These are phyloP conservation scores for Eutrema japonicum DNA, from an alignment of 345 rosid species.

Conservation along the genomic window DNA sequence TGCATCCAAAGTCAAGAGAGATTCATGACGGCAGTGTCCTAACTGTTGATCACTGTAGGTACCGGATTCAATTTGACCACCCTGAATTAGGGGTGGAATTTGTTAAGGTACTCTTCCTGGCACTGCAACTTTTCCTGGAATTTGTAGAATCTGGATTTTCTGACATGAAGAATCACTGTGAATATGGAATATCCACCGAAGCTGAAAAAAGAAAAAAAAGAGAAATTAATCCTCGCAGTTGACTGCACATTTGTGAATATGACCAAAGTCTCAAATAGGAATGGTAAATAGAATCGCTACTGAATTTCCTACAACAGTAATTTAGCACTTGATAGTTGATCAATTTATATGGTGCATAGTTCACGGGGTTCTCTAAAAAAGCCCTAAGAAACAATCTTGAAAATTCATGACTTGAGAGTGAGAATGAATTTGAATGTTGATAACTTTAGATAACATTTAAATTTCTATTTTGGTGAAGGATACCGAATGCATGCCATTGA, in stretches of 20 bases:
- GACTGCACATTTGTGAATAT: conserved; percentile 11
- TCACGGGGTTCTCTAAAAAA: background rate
- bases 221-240: conserved; percentile 9
- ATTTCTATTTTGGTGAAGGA: conserved; percentile 59
- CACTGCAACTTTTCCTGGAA: conserved; percentile 22
- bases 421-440: conserved; percentile 16
- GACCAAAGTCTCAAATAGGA: conserved; percentile 9
- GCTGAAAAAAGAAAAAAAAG: background rate
- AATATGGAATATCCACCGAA: conserved; percentile 16
- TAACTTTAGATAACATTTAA: conserved; percentile 26
- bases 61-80: conserved; percentile 65
- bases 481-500: conserved; percentile 81
- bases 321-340: conserved; percentile 21
- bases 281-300: conserved; percentile 19
- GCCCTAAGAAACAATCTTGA: conserved; percentile 13
- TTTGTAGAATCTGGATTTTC: conserved; percentile 3
- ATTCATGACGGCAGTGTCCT: conserved; percentile 76
- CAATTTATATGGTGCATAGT: conserved; percentile 4
- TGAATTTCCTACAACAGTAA: conserved; percentile 10
- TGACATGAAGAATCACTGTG: conserved; percentile 5
- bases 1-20: conserved; percentile 76
- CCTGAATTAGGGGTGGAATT: conserved; percentile 74
- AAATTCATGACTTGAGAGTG: background rate
- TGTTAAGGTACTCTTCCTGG: conserved; percentile 62
- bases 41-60: conserved; percentile 68